Conservation (phyloP, 2,329 filamentous ascomycete species). For the Trichoderma cornu-damae region DNA sequence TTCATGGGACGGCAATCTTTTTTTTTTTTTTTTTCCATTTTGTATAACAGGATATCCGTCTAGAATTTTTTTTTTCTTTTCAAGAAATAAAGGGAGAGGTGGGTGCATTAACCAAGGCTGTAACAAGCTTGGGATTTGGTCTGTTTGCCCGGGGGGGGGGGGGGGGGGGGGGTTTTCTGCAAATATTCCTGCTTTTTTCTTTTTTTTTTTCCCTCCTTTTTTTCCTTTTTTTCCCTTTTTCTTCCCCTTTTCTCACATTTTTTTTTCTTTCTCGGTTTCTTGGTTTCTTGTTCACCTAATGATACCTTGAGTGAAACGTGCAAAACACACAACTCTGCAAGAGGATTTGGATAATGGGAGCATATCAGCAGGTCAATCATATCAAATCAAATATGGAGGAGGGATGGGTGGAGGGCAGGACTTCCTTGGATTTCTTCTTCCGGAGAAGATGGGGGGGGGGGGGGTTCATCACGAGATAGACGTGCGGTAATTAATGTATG, state of each 20-base stretch:
- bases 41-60: background rate
- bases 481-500: background rate
- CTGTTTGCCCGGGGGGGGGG: background rate
- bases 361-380: background rate
- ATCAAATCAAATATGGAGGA: background rate
- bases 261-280: background rate
- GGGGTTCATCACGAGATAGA: background rate
- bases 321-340: constrained; percentile 10
- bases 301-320: constrained; percentile 27
- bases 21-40: background rate
- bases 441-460: too few species aligned
- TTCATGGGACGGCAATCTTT: background rate
- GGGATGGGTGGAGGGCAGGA: background rate
- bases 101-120: background rate
- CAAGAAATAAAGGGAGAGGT: background rate
- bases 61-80: background rate
- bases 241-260: background rate
- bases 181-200: background rate
- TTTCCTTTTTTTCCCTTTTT: background rate
- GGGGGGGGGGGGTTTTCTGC: background rate
- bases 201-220: background rate
- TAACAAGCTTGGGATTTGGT: background rate
- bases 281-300: constrained; percentile 22
- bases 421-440: background rate
- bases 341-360: constrained; percentile 5